Percentiles rank a stretch among this genome's conserved stretches.
Evolutionary conservation across 2,329 filamentous ascomycete genomes (phyloP).

Genomic region (Penicillium sp.): DNA sequence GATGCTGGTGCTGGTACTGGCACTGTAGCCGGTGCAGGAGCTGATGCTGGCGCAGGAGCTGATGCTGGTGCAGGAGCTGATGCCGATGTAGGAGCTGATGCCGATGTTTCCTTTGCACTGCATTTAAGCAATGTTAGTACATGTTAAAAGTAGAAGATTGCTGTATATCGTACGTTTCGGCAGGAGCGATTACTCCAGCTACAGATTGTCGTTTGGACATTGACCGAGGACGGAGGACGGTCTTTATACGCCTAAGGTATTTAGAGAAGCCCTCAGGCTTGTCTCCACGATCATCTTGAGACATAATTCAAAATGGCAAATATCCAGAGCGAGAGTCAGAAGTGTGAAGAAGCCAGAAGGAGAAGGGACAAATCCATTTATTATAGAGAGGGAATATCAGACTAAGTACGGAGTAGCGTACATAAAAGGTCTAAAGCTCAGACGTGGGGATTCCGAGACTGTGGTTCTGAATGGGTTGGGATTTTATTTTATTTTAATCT

Average conservation of each 20-base stretch:
- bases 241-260: conserved; percentile 42
- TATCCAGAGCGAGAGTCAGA: no score
- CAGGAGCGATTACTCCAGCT: conserved; percentile 12
- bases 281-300: conserved; percentile 20
- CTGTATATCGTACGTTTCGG: conserved; percentile 18
- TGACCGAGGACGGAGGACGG: conserved; percentile 34
- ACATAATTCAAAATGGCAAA: conserved; percentile 19
- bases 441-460: conserved; percentile 4
- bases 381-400: not conserved
- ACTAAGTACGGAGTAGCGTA: no score
- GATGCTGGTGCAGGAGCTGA: not conserved
- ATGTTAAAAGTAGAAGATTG: not conserved
- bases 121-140: not conserved
- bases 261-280: conserved; percentile 38
- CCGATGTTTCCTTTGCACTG: not conserved
- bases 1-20: conserved; percentile 3
- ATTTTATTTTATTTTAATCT: not conserved
- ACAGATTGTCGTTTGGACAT: conserved; percentile 30
- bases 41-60: not conserved
- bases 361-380: not conserved
- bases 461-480: conserved; percentile 2
- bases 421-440: not conserved
- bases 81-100: no score
- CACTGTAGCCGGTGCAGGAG: not conserved
- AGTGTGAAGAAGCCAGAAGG: not conserved